phyloP scores from a whole-genome alignment of 805 yeast genomes.

The Metschnikowia cubensis region DNA sequence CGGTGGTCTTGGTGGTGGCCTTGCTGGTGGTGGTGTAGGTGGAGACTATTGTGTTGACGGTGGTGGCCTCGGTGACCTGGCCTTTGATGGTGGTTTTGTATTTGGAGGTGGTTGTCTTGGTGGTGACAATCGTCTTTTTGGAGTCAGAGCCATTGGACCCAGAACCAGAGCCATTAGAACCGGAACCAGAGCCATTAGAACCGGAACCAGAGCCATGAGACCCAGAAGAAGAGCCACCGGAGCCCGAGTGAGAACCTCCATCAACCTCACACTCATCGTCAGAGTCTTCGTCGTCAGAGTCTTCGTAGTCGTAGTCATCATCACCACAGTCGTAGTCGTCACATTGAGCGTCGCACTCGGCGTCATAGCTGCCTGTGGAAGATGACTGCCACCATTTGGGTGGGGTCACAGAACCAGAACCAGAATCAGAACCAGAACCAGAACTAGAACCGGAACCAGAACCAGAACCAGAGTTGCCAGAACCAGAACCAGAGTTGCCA shows the following conservation, averaged over 20 bases:
- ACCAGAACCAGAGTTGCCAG: not conserved
- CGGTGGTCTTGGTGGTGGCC: constrained; percentile 5
- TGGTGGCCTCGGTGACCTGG: constrained; percentile 8
- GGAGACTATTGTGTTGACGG: constrained; percentile 9
- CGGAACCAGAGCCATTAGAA: constrained; percentile 1
- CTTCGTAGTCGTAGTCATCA: constrained; percentile 17
- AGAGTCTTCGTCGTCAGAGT: constrained; percentile 13
- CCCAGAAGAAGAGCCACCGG: not conserved
- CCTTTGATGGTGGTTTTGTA: constrained; percentile 16
- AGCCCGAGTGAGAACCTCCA: constrained; percentile 2
- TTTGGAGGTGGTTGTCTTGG: constrained; percentile 9
- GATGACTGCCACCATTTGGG: constrained; percentile 15
- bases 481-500: not conserved
- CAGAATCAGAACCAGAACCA: not conserved
- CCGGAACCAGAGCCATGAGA: constrained; percentile 4
- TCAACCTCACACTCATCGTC: constrained; percentile 8
- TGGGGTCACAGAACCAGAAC: constrained; percentile 6
- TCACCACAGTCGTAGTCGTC: constrained; percentile 17
- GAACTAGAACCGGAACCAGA: constrained; percentile 5
- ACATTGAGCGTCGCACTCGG: constrained; percentile 15
- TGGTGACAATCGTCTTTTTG: constrained; percentile 10
- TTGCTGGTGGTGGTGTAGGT: constrained; percentile 10
- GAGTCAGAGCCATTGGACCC: constrained; percentile 5
- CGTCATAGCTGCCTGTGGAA: constrained; percentile 11
- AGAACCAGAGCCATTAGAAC: constrained; percentile 2